Evolutionary conservation across 441 rosid species (phyloP).

Genomic region (Bocquillonia castaneifolia): DNA sequence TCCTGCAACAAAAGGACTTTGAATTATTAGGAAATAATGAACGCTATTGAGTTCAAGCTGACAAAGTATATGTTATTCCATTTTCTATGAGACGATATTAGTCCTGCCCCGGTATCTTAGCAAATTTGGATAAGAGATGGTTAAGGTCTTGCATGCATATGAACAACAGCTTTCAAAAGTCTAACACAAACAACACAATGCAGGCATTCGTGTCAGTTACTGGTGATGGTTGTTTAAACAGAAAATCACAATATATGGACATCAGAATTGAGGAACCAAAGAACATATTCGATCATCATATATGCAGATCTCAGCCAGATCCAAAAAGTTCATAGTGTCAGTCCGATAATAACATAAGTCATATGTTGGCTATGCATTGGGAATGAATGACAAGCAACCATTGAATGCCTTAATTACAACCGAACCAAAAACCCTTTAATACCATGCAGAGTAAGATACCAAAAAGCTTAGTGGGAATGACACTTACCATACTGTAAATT

Average conservation of each 20-base stretch:
- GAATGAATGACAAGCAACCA: not conserved
- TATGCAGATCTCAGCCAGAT: not conserved
- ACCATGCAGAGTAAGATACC: not conserved
- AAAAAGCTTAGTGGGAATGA: not conserved
- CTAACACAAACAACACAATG: too few relatives aligned
- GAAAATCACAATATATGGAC: not conserved
- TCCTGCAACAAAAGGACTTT: conserved; percentile 41
- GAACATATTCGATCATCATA: not conserved
- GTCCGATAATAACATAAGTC: too few relatives aligned
- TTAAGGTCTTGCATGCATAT: too few relatives aligned
- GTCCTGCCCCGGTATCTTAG: too few relatives aligned
- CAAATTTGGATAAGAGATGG: too few relatives aligned
- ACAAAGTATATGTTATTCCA: not conserved
- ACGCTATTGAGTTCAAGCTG: not conserved
- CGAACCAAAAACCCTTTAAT: not conserved
- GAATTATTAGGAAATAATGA: conserved; percentile 4
- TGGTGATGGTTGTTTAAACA: not conserved
- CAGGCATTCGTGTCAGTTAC: too few relatives aligned
- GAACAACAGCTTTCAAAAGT: too few relatives aligned
- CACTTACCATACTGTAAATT: conserved; percentile 68
- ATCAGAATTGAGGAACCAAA: not conserved
- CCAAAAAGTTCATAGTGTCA: not conserved
- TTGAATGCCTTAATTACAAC: not conserved
- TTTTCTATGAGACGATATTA: too few relatives aligned
- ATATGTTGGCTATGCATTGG: not conserved